Evolutionary conservation across 208 protist genomes (phyloP), one percentile per base, ranked within the genome.

Genomic region (Trichomonas gallinae): DNA sequence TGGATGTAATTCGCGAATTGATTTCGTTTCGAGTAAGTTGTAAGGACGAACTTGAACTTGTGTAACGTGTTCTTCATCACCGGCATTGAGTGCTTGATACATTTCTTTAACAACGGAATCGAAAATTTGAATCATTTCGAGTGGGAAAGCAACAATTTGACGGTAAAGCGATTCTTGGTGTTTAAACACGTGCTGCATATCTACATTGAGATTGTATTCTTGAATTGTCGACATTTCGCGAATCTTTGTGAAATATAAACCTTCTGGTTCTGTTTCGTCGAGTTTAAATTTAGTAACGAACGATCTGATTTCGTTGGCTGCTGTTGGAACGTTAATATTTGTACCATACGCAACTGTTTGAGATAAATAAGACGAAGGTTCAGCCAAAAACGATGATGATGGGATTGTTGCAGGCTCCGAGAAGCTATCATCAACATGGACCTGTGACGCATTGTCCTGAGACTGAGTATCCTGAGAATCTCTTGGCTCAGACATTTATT

Each of bases 1-100:
- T 82, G 98, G 98, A 91, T 98, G 97, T 17, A 99, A 97, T 51
- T 97, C 96, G 87, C 98, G 97, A 97, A 99, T 98, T 42, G 96
- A 48, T 23, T 96, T 97, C 8, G 87, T 58, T 0, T 97, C 93
- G 10, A 44, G 17, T 10, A 98, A 96, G 96, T 98, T 98, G 97
- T 98, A 98, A 34, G 98, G 97, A 36, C 98, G 97, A 26, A 97
- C 96, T 96, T 98, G 96, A 17, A 98, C 87, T 38, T 38, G 15
- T 38, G 6, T 34, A 21, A 93, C 49, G 13, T 44, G 36, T 36
- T 63, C 87, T 36, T 42, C 83, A 42, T 96, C 42, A 13, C 21
- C 58, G 81, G 81, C 40, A 58, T 89, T 58, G n/a, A 96, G n/a
- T 13, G 87, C 45, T 36, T 93, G 87, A 26, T 49, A 93, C 42